Evolutionary conservation across 2,329 filamentous ascomycete genomes (phyloP).

Genomic region (Fusarium penzigii): DNA sequence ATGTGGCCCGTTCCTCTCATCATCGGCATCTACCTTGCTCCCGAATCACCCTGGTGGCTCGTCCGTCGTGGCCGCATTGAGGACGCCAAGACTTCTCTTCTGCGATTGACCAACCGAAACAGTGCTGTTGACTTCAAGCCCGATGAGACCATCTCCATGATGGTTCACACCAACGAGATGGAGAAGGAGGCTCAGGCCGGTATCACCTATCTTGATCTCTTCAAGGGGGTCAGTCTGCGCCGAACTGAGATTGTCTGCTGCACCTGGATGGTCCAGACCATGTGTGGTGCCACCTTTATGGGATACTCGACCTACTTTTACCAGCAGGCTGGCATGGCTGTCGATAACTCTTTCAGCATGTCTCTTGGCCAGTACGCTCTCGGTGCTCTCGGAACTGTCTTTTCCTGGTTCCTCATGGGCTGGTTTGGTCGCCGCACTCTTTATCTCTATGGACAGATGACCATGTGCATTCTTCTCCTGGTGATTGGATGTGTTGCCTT

Average conservation of each 20-base stretch:
- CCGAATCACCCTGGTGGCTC: conserved; percentile 54
- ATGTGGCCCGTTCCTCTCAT: conserved; percentile 48
- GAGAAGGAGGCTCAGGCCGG: conserved; percentile 44
- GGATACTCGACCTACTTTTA: conserved; percentile 61
- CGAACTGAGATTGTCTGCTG: conserved; percentile 48
- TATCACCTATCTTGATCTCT: conserved; percentile 48
- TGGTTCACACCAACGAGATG: conserved; percentile 52
- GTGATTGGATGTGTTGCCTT: conserved; percentile 57
- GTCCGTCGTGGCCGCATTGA: conserved; percentile 42
- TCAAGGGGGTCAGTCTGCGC: conserved; percentile 47
- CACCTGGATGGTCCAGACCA: conserved; percentile 44
- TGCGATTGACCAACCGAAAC: conserved; percentile 43
- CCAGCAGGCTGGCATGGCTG: conserved; percentile 42
- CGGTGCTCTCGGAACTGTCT: conserved; percentile 45
- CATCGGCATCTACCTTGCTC: conserved; percentile 44
- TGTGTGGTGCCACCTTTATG: conserved; percentile 47
- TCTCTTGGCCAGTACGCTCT: conserved; percentile 45
- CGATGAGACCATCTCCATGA: conserved; percentile 51
- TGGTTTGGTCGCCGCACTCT: conserved; percentile 47
- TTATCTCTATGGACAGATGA: conserved; percentile 48
- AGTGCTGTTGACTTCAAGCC: conserved; percentile 35
- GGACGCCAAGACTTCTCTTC: conserved; percentile 41
- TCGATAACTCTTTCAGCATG: conserved; percentile 41
- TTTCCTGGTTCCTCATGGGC: conserved; percentile 47
- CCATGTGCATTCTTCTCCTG: conserved; percentile 46